Evolutionary conservation across 495 filamentous ascomycete genomes (phyloP).

Genomic region (Aspergillus panamensis): DNA sequence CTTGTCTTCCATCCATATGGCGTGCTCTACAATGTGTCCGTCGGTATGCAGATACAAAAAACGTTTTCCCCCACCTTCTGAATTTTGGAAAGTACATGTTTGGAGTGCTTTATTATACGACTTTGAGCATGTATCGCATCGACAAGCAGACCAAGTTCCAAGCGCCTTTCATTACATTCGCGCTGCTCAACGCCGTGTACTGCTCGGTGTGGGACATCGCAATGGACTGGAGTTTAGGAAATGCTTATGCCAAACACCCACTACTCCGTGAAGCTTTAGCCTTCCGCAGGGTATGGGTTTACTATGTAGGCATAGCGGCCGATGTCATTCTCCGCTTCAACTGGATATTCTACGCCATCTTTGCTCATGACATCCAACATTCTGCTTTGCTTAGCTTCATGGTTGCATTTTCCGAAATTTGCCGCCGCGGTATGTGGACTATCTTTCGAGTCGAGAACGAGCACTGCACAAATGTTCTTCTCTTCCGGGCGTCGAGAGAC

Average conservation of each 20-base stretch:
- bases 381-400: constrained; percentile 73
- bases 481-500: constrained; percentile 79
- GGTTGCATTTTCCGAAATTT: constrained; percentile 71
- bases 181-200: constrained; percentile 76
- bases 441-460: constrained; percentile 96
- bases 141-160: constrained; percentile 51
- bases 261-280: constrained; percentile 78
- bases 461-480: constrained; percentile 81
- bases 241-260: constrained; percentile 63
- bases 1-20: constrained; percentile 79
- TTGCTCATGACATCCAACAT: constrained; percentile 71
- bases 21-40: constrained; percentile 85
- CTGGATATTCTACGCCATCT: constrained; percentile 94
- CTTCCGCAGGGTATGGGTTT: constrained; percentile 71
- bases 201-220: constrained; percentile 91
- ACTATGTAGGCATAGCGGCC: constrained; percentile 78
- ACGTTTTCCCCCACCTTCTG: constrained; percentile 86
- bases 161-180: constrained; percentile 74
- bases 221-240: constrained; percentile 91
- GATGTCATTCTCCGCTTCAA: constrained; percentile 90
- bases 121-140: constrained; percentile 78
- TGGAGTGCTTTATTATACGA: constrained; percentile 75
- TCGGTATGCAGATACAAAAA: constrained; percentile 81
- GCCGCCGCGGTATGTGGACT: constrained; percentile 81
- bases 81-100: constrained; percentile 91